Evolutionary conservation across 116 monocot genomes (phyloP).

Genomic region (Phalaenopsis hybrid): DNA sequence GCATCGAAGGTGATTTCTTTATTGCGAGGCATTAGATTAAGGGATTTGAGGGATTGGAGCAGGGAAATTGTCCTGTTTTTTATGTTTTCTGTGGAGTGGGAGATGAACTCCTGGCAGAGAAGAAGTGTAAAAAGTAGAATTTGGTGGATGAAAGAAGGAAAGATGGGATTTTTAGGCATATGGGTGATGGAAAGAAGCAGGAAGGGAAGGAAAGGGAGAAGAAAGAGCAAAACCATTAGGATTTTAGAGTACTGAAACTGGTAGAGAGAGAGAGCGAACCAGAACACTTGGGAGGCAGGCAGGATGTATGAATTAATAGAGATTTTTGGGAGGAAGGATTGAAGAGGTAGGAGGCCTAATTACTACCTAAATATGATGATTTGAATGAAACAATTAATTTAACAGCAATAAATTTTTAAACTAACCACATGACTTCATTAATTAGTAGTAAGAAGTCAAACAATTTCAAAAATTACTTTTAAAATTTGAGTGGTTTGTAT

Average conservation of each 20-base stretch:
- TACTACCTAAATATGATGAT: too few species aligned
- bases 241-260: background rate
- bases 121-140: conserved; percentile 1
- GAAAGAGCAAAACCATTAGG: conserved; percentile 12
- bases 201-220: conserved; percentile 11
- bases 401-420: too few species aligned
- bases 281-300: too few species aligned
- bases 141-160: conserved; percentile 9
- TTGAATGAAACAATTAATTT: too few species aligned
- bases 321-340: background rate
- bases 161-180: background rate
- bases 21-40: background rate
- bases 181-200: conserved; percentile 5
- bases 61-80: conserved; percentile 1
- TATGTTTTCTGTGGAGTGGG: conserved; percentile 4
- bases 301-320: too few species aligned
- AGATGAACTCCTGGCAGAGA: conserved; percentile 11
- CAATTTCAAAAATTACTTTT: too few species aligned
- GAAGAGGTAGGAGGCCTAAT: too few species aligned
- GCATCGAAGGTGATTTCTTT: background rate
- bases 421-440: too few species aligned
- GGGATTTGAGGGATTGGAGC: conserved; percentile 1
- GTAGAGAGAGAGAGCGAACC: too few species aligned
- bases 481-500: too few species aligned
- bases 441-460: too few species aligned